These are phyloP conservation scores for Sugiyamaella castrensis DNA, from an alignment of 1,139 yeast species.

Conservation along the genomic window DNA sequence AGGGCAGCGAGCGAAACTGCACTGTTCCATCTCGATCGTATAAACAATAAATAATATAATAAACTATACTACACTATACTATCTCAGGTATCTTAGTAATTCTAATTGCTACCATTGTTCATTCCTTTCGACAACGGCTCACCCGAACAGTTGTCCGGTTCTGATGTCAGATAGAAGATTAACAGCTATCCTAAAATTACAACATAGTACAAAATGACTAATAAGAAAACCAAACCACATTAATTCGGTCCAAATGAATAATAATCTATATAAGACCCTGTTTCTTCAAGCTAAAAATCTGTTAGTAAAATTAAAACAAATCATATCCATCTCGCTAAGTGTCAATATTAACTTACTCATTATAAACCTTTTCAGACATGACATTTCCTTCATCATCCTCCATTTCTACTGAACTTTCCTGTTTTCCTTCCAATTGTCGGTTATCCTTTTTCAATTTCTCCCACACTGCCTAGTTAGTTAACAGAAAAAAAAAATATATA, in stretches of 20 bases:
- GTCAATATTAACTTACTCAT: constrained; percentile 42
- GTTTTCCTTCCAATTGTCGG: constrained; percentile 42
- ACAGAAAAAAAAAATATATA: neutral
- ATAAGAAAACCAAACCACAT: neutral
- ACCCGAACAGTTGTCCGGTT: too few species aligned
- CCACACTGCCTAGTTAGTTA: constrained; percentile 44
- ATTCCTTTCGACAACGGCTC: too few species aligned
- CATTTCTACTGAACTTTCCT: constrained; percentile 67
- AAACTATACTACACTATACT: too few species aligned
- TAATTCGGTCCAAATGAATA: neutral
- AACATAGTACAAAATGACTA: neutral
- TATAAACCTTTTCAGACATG: constrained; percentile 76
- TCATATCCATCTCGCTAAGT: neutral
- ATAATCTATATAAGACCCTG: constrained; percentile 62
- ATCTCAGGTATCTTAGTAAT: too few species aligned
- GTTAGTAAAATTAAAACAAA: constrained; percentile 1
- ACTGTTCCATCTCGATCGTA: too few species aligned
- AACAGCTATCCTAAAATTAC: neutral
- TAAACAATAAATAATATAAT: too few species aligned
- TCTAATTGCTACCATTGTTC: too few species aligned
- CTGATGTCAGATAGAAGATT: neutral
- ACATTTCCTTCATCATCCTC: constrained; percentile 94
- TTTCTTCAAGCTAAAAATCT: constrained; percentile 49
- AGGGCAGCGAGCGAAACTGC: too few species aligned
- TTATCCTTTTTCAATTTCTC: constrained; percentile 44